Conservation (phyloP, 1,284 basidiomycete species). For the Blastosporella zonata region DNA sequence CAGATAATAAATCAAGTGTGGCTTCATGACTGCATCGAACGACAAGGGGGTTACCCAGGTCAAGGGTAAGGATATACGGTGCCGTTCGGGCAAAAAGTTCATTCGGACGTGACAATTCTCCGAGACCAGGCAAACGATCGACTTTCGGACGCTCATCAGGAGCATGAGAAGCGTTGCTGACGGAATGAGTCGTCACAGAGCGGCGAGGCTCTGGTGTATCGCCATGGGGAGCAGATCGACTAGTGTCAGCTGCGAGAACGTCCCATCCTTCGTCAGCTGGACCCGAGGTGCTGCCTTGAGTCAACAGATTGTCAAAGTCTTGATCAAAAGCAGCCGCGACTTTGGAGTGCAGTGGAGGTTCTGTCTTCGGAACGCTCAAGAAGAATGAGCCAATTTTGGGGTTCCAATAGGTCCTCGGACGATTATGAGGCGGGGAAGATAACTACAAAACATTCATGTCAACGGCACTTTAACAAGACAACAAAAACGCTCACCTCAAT, state of each 20-base stretch:
- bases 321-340: slow-evolving; percentile 31
- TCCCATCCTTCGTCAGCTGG: slow-evolving; percentile 31
- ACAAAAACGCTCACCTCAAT: slow-evolving; percentile 28
- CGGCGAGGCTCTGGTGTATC: background rate
- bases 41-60: slow-evolving; percentile 21
- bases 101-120: slow-evolving; percentile 28
- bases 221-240: background rate
- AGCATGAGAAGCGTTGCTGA: background rate
- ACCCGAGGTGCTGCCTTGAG: slow-evolving; percentile 1
- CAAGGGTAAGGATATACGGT: slow-evolving; percentile 31
- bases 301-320: slow-evolving; percentile 32
- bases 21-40: slow-evolving; percentile 33
- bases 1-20: slow-evolving; percentile 29
- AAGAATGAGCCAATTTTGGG: slow-evolving; percentile 25
- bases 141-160: background rate
- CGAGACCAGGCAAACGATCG: slow-evolving; percentile 26
- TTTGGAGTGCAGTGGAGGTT: slow-evolving; percentile 23
- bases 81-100: slow-evolving; percentile 29
- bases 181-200: background rate
- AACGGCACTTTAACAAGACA: background rate
- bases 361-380: slow-evolving; percentile 30
- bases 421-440: slow-evolving; percentile 12
- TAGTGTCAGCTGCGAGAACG: slow-evolving; percentile 23
- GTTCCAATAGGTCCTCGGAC: slow-evolving; percentile 28
- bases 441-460: slow-evolving; percentile 15